Base-by-base conservation (phyloP, 176 grass and related monocot species). In the Rhynchospora pubera region DNA sequence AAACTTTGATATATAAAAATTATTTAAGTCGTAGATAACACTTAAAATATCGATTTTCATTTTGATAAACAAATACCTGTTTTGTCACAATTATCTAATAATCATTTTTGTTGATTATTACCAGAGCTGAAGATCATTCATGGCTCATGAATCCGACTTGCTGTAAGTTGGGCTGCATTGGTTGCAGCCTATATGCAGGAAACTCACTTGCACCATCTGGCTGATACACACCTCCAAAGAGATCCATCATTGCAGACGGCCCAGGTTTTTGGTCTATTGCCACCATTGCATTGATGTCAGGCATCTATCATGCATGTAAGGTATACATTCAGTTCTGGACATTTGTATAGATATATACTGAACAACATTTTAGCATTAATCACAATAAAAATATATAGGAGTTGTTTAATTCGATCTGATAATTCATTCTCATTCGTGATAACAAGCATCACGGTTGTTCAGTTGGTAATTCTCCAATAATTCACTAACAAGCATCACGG, bases 91-190 rank as follows among this genome's bases (percentile, higher is more conserved):
- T 39, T 28, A 28, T 39, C 34, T 4, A 5, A 39, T 39, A 39
- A 39, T 39, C 34, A 39, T 39, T 39, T 39, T 5, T 39, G 34
- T 39, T 39, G 34, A 2, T 39, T 5, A 39, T 39, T 83, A 94
- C 89, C 79, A 94, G 7, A 94, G 89, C 28, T 88, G 85, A 9
- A 83, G 87, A 45, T 83, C 57, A n/a, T n/a, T n/a, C n/a, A 26
- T 85, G 89, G 67, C 85, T 79, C 7, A 83, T 87, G 32, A 89
- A 74, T 83, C 7, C 65, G 23, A 60, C 62, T 13, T 91, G 87
- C 56, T 94, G 89, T 59, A 89, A 88, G 45, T 91, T 89, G 65
- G 89, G 87, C 50, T 94, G 92, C 85, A 82, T 65, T 1, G 92
- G 89, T 74, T 91, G 92, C 59, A 89, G 87, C 75, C 84, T 87